A percentile compares a stretch with the other conserved stretches of the same genome.
phyloP scores from a whole-genome alignment of 2,329 filamentous ascomycete species.

The Kalmusia sp. region DNA sequence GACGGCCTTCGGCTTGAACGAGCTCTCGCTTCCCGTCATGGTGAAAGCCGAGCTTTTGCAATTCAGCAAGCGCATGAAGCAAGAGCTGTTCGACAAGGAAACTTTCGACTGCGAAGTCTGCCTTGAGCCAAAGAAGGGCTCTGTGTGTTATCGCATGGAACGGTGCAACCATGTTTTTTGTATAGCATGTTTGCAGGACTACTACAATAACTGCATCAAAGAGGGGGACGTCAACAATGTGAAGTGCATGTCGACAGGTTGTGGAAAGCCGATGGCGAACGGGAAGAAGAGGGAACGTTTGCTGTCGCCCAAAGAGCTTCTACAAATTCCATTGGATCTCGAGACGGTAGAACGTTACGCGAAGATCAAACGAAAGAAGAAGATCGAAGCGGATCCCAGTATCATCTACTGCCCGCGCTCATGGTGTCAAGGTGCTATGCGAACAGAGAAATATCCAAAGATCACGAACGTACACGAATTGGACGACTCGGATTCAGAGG shows the following conservation, averaged over 20 bases:
- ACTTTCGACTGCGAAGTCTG: slow-evolving; percentile 91
- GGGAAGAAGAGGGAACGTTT: slow-evolving; percentile 63
- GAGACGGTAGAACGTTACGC: slow-evolving; percentile 85
- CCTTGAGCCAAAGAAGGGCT: slow-evolving; percentile 89
- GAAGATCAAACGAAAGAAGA: slow-evolving; percentile 87
- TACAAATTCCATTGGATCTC: slow-evolving; percentile 59
- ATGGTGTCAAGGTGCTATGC: slow-evolving; percentile 91
- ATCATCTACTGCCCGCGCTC: slow-evolving; percentile 91
- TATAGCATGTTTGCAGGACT: slow-evolving; percentile 82
- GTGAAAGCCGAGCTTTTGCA: slow-evolving; percentile 76
- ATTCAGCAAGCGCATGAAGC: slow-evolving; percentile 77
- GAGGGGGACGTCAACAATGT: slow-evolving; percentile 83
- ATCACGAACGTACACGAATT: slow-evolving; percentile 50
- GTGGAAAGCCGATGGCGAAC: slow-evolving; percentile 57
- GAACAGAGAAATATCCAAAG: slow-evolving; percentile 58
- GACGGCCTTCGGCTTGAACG: slow-evolving; percentile 59
- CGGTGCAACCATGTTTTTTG: slow-evolving; percentile 94
- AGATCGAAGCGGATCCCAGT: slow-evolving; percentile 88
- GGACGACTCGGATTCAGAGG: slow-evolving; percentile 50
- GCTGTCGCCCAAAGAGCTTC: slow-evolving; percentile 82
- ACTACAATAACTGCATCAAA: slow-evolving; percentile 85
- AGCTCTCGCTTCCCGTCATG: slow-evolving; percentile 55
- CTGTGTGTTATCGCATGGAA: slow-evolving; percentile 78
- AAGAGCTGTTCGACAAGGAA: slow-evolving; percentile 77
- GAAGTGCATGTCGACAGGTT: slow-evolving; percentile 80